Conservation (phyloP, 2,329 filamentous ascomycete genomes). For the Nothomitra cinnamomea region DNA sequence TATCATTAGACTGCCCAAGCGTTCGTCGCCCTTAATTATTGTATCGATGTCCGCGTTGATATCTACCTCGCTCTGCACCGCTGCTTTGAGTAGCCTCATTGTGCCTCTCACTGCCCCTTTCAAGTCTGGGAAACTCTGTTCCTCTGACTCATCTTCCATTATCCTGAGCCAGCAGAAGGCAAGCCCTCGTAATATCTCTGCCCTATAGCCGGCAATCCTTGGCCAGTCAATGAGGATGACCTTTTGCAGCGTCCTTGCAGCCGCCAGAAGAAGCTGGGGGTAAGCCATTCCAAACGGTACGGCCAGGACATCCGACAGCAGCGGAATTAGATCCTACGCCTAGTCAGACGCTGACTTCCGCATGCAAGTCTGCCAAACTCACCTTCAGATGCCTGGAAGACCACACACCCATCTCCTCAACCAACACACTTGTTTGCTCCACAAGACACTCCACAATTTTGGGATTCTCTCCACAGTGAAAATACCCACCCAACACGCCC, state of each 20-base stretch:
- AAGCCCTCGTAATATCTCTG: conserved; percentile 45
- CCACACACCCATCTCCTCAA: conserved; percentile 42
- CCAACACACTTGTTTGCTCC: conserved; percentile 28
- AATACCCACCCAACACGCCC: conserved; percentile 36
- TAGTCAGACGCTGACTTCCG: conserved; percentile 15
- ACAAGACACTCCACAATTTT: conserved; percentile 40
- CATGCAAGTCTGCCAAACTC: conserved; percentile 19
- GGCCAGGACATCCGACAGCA: conserved; percentile 46
- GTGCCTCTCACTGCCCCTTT: conserved; percentile 10
- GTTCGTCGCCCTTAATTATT: not conserved
- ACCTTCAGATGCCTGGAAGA: conserved; percentile 52
- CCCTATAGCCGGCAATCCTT: conserved; percentile 43
- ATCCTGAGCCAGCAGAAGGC: conserved; percentile 46
- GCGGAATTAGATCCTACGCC: conserved; percentile 45
- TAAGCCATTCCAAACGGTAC: conserved; percentile 49
- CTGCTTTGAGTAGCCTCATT: conserved; percentile 4
- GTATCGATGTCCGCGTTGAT: conserved; percentile 7
- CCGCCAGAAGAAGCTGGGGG: conserved; percentile 34
- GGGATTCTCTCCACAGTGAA: conserved; percentile 41
- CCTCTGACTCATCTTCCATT: conserved; percentile 20
- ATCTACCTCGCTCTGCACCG: conserved; percentile 4
- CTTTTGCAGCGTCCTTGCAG: conserved; percentile 35
- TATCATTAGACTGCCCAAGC: not conserved
- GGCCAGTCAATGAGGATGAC: conserved; percentile 53
- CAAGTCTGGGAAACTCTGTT: conserved; percentile 2